phyloP scores from a whole-genome alignment of 371 early-diverging fungal genomes.

The Rhizopus stolonifer region DNA sequence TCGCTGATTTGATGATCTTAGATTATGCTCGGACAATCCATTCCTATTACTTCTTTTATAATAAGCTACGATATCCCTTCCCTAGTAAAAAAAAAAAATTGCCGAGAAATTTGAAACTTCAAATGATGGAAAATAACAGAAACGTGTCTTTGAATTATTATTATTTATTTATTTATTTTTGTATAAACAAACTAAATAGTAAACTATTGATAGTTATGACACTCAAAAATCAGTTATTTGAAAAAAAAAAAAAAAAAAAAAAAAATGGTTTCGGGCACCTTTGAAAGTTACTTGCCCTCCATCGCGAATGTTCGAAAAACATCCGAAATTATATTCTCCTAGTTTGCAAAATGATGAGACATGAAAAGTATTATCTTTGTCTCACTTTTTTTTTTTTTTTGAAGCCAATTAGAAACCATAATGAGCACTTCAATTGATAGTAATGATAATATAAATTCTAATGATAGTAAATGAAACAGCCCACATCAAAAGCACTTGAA shows the following conservation, averaged over 20 bases:
- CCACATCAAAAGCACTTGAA: too few relatives aligned
- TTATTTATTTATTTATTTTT: too few relatives aligned
- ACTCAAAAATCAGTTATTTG: too few relatives aligned
- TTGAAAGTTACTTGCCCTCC: background rate
- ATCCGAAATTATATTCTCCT: slow-evolving; percentile 1
- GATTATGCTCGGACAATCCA: background rate
- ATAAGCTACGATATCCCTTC: background rate
- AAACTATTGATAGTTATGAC: too few relatives aligned
- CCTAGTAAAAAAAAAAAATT: background rate
- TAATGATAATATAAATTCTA: too few relatives aligned
- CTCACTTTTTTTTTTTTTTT: too few relatives aligned
- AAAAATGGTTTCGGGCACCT: background rate
- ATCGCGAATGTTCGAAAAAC: background rate
- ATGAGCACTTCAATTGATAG: too few relatives aligned
- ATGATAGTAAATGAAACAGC: too few relatives aligned
- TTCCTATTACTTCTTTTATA: background rate
- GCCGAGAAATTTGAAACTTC: background rate
- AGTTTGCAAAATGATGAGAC: background rate
- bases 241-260: background rate
- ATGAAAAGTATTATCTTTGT: background rate
- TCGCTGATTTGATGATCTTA: background rate
- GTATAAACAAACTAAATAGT: too few relatives aligned
- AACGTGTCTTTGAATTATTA: too few relatives aligned
- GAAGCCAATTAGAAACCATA: too few relatives aligned
- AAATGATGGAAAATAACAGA: too few relatives aligned